Evolutionary conservation across 352 stramenopile species (phyloP).

Genomic region (Phytophthora syringae): DNA sequence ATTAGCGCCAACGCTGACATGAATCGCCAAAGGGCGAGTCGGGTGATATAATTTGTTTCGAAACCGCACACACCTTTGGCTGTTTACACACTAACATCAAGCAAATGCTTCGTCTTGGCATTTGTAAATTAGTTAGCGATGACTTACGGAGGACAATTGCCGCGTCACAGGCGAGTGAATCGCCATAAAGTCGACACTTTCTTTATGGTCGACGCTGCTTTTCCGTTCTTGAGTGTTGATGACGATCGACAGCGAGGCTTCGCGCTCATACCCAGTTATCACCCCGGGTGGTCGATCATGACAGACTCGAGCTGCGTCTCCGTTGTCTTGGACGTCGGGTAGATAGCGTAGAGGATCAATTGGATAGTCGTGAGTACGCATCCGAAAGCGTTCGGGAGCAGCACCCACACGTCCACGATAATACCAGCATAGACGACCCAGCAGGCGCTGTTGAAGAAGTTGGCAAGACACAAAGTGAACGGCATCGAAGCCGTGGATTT

Average conservation of each 20-base stretch:
- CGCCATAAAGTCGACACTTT: conserved; percentile 25
- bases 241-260: conserved; percentile 29
- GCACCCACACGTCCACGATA: conserved; percentile 47
- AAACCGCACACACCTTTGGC: too few relatives aligned
- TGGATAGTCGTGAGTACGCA: conserved; percentile 32
- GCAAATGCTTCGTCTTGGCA: too few relatives aligned
- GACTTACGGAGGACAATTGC: too few relatives aligned
- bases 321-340: conserved; percentile 21
- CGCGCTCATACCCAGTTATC: conserved; percentile 12
- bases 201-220: conserved; percentile 21
- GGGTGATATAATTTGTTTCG: too few relatives aligned
- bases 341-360: conserved; percentile 34
- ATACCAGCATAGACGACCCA: conserved; percentile 57
- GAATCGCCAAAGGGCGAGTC: too few relatives aligned
- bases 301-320: conserved; percentile 17
- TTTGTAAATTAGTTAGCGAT: too few relatives aligned
- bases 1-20: too few relatives aligned
- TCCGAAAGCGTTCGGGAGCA: conserved; percentile 49
- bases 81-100: too few relatives aligned
- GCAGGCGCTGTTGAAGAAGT: conserved; percentile 49
- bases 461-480: conserved; percentile 37
- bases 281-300: conserved; percentile 11
- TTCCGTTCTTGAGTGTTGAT: conserved; percentile 15
- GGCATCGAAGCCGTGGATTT: conserved; percentile 45
- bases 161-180: conserved; percentile 15